Base-by-base conservation (phyloP, 1,284 basidiomycete genomes). In the Ustilago trichophora region DNA sequence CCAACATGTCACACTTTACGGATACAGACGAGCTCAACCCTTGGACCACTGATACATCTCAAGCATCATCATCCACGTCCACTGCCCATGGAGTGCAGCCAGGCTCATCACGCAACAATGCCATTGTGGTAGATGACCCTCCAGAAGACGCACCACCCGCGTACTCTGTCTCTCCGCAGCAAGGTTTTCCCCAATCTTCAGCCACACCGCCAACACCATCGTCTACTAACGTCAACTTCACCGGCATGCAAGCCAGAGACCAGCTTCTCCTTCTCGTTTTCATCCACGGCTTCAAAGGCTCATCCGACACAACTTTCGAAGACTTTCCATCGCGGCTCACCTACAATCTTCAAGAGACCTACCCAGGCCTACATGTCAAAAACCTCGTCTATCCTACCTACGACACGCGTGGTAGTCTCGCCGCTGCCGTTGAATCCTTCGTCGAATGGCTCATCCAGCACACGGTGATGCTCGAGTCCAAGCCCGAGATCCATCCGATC, bases 371-470 rank as follows among this genome's bases (percentile, higher is more conserved):
- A 2, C 77, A 80, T 16, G 88, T 92, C 8, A 88, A 93, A 78
- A 90, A 87, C 46, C 82, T 89, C 12, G 85, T 93, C 6, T 97
- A 96, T 79, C 93, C 93, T 24, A 89, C 88, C 3, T 97, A 96
- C 76, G 91, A 96, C 85, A 92, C 90, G 55, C 72, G 85, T 16
- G 75, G 76, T 34, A 70, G 69, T 29, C 57, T 78, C 9, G 47
- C 65, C 10, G 45, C 55, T 18, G 75, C 78, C 9, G 65, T 77
- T 5, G 66, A 72, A 26, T 43, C 26, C 13, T 71, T 75, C 35
- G 49, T 55, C 21, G 70, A 53, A 26, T 72, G 55, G 71, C 33
- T 68, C 18, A 66, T 26, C 31, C 55, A 90, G 87, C 94, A 92
- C 10, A 91, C 90, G 75, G 92, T 93, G 40, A 88, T 91, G 63